Evolutionary conservation across 1,284 basidiomycete genomes (phyloP), one percentile per base, ranked within the genome.

Genomic region (Cutaneotrichosporon sp.): DNA sequence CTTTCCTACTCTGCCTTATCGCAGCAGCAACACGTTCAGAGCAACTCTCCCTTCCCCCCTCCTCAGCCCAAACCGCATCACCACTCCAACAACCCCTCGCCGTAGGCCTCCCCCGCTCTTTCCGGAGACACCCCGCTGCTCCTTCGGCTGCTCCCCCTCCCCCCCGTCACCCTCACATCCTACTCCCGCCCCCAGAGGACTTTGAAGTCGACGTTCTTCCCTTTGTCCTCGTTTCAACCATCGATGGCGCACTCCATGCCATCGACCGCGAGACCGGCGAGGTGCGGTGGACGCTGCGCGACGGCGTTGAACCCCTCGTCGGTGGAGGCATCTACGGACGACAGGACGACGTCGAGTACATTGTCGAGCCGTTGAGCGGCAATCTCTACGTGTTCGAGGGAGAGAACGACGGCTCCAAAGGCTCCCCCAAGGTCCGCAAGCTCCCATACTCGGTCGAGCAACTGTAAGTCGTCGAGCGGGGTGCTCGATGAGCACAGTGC

Each of bases 211-310:
- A 75, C 50, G 60, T 75, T 16, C 64, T 74, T 5, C 68, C 71
- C 9, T 70, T 69, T 49, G 72, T 74, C 11, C 61, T 75, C 27
- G 60, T 75, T 10, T 69, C 71, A 20, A 75, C 70, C 4, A 67
- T 75, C 20, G 74, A 75, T 53, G 74, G 74, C 20, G 68, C 66
- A 1, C 61, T 75, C 6, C 74, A 75, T 57, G 74, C 72, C 5
- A 60, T 75, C 16, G 74, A 74, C 44, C 54, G 72, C 24, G 66
- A 68, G 10, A 64, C 64, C 4, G 74, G 74, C 17, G 60, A 61
- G 33, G 52, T 70, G 34, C 57, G 60, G 39, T 70, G 70, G 72
- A 62, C 65, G 3, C 58, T 71, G 45, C 59, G 59, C 33, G 70
- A 72, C 16, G 72, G 70, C n/a, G 64, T 72, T 2, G 61, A 68